These are phyloP conservation scores for Mycena vitilis DNA, from an alignment of 768 basidiomycete genomes.

Conservation along the genomic window DNA sequence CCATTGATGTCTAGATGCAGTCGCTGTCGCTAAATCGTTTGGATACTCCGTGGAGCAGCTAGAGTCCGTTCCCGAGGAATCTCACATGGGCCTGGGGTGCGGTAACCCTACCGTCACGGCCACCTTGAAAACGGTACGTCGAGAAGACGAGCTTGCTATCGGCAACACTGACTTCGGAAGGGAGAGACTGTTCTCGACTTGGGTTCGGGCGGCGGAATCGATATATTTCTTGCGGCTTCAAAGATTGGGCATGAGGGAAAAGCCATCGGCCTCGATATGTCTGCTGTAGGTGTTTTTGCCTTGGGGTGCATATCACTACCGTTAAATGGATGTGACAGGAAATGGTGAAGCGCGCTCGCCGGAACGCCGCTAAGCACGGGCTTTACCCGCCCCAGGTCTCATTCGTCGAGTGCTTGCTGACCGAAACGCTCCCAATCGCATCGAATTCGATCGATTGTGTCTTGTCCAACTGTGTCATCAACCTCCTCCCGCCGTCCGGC, in stretches of 20 bases:
- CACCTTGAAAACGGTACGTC: constrained; percentile 57
- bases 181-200: constrained; percentile 69
- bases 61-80: constrained; percentile 52
- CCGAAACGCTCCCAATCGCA: constrained; percentile 59
- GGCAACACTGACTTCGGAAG: constrained; percentile 41
- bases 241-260: constrained; percentile 62
- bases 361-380: constrained; percentile 53
- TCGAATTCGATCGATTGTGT: constrained; percentile 64
- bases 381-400: constrained; percentile 61
- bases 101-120: constrained; percentile 64
- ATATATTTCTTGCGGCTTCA: constrained; percentile 64
- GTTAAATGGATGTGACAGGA: constrained; percentile 54
- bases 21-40: constrained; percentile 54
- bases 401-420: constrained; percentile 58
- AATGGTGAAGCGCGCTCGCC: constrained; percentile 61
- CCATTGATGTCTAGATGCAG: constrained; percentile 41
- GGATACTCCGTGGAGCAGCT: constrained; percentile 62
- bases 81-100: constrained; percentile 65
- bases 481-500: constrained; percentile 55
- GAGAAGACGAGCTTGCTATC: no score
- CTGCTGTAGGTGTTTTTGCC: constrained; percentile 48
- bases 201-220: constrained; percentile 67
- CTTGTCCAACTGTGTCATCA: constrained; percentile 69
- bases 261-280: constrained; percentile 67
- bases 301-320: background rate